Conservation (phyloP, 441 rosid species). For the Populus hybrid region DNA sequence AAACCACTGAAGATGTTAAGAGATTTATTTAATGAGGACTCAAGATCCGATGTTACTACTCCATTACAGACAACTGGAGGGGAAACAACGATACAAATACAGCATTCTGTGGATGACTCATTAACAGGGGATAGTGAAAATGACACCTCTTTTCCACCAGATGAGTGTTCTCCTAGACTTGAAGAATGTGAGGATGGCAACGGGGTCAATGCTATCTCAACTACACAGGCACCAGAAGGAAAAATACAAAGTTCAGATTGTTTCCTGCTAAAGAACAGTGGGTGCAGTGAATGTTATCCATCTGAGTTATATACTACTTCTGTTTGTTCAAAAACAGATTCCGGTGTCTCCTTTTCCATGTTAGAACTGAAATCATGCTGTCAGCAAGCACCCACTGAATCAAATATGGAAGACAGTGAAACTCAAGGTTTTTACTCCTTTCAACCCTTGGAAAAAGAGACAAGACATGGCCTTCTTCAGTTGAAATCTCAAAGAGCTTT, state of each 20-base stretch:
- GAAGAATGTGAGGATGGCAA: not conserved
- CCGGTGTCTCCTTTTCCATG: conserved; percentile 1
- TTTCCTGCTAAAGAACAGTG: conserved; percentile 1
- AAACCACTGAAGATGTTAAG: not conserved
- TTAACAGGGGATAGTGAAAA: not conserved
- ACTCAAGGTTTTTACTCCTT: conserved; percentile 20
- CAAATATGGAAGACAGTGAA: not conserved
- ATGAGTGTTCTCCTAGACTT: not conserved
- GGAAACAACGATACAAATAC: not conserved
- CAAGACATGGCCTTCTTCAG: conserved; percentile 22
- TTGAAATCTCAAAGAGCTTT: conserved; percentile 38
- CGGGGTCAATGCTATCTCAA: not conserved
- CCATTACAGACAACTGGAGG: not conserved
- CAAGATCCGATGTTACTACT: not conserved
- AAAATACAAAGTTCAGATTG: not conserved
- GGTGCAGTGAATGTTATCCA: not conserved
- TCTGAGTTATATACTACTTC: not conserved
- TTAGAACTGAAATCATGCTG: not conserved
- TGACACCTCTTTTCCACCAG: not conserved
- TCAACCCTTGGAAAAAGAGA: conserved; percentile 17
- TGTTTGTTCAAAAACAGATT: not conserved
- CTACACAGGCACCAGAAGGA: not conserved
- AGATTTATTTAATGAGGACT: conserved; percentile 11
- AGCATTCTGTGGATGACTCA: not conserved
- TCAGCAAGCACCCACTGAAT: conserved; percentile 1